Evolutionary conservation across 2,329 filamentous ascomycete genomes (phyloP).

Genomic region (Cucurbitaria berberidis): DNA sequence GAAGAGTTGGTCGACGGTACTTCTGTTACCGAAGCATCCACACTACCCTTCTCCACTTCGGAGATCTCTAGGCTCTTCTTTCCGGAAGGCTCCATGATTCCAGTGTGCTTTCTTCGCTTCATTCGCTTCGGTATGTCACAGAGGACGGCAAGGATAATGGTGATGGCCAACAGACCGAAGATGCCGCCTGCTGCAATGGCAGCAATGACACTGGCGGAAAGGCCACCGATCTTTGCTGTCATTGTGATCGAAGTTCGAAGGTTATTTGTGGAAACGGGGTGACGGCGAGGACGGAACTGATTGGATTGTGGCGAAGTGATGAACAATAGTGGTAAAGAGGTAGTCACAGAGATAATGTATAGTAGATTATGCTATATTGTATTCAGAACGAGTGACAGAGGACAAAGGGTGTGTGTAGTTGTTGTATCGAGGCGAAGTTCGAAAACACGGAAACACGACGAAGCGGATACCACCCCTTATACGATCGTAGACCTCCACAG

Average conservation of each 20-base stretch:
- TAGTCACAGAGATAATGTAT: neutral
- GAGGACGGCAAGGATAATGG: constrained; percentile 12
- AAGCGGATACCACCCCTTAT: neutral
- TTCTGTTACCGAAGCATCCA: constrained; percentile 8
- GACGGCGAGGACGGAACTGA: neutral
- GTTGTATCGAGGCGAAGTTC: neutral
- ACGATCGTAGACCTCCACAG: neutral
- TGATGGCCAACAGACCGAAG: constrained; percentile 12
- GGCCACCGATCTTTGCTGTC: constrained; percentile 6
- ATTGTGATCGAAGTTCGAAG: constrained; percentile 10
- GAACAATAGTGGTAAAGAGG: neutral
- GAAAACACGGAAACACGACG: neutral
- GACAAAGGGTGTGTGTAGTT: too few species aligned
- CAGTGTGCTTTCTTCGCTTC: constrained; percentile 5
- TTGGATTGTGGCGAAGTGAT: neutral
- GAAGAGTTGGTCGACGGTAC: constrained; percentile 5
- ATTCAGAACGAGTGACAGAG: neutral
- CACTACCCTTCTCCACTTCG: constrained; percentile 10
- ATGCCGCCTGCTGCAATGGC: constrained; percentile 16
- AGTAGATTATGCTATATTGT: neutral
- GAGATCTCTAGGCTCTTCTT: constrained; percentile 10
- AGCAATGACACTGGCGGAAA: constrained; percentile 16
- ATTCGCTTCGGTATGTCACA: constrained; percentile 19
- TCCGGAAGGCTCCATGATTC: constrained; percentile 9
- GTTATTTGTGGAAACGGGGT: neutral